These are phyloP conservation scores for Chaetomium cochliodes DNA, from an alignment of 495 filamentous ascomycete genomes.

Conservation along the genomic window DNA sequence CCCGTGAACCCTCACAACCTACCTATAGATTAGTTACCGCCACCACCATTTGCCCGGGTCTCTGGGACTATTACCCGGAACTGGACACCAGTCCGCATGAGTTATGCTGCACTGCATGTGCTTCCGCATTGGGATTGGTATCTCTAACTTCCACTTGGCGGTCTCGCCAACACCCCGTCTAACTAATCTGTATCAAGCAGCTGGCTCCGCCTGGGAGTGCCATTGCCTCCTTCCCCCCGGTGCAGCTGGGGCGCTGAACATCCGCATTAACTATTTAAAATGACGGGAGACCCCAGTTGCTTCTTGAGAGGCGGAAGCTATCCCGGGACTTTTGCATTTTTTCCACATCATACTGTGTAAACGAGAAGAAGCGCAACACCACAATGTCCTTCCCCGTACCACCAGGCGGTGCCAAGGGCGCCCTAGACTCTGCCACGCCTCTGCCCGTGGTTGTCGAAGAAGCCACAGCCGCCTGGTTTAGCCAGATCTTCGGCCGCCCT, in stretches of 20 bases:
- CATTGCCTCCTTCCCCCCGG: neutral
- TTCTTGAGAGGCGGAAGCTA: neutral
- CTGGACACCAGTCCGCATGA: too few species aligned
- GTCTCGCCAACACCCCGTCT: too few species aligned
- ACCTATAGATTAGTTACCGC: too few species aligned
- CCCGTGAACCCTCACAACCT: too few species aligned
- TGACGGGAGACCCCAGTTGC: neutral
- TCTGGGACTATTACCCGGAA: too few species aligned
- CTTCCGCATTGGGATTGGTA: too few species aligned
- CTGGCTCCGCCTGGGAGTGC: neutral
- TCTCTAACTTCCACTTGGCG: too few species aligned
- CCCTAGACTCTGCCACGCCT: constrained; percentile 1
- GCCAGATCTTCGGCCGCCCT: constrained; percentile 3
- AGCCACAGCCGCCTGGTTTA: constrained; percentile 2
- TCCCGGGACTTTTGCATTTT: neutral
- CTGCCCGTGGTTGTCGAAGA: constrained; percentile 3
- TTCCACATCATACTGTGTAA: neutral
- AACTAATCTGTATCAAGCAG: neutral
- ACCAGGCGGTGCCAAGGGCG: neutral
- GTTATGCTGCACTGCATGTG: too few species aligned
- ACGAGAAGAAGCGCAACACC: neutral
- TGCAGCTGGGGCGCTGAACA: neutral
- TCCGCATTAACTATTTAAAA: constrained; percentile 1
- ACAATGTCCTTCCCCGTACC: constrained; percentile 4
- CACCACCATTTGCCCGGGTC: too few species aligned